These are phyloP conservation scores for Saccharomyces pastorianus DNA, from an alignment of 1,139 yeast species.

Conservation along the genomic window DNA sequence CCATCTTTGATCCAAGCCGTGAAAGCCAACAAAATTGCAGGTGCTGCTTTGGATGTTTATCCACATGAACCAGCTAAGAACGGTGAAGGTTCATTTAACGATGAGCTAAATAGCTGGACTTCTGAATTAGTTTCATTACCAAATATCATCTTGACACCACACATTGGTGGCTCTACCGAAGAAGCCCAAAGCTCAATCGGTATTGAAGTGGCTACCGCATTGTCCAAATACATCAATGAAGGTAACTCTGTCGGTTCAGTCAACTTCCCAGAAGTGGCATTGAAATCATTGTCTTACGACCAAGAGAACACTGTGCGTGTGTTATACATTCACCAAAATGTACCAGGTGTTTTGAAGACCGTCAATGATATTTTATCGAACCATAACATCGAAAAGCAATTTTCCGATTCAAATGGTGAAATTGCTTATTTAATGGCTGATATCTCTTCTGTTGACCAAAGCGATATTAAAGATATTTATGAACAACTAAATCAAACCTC, in stretches of 20 bases:
- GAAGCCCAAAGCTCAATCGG: conserved; percentile 99
- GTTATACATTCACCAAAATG: conserved; percentile 91
- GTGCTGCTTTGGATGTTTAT: conserved; percentile 94
- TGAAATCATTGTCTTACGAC: conserved; percentile 83
- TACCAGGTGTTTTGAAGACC: conserved; percentile 96
- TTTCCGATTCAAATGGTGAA: conserved; percentile 90
- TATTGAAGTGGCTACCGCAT: conserved; percentile 80
- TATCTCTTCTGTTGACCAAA: conserved; percentile 73
- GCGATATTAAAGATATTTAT: conserved; percentile 77
- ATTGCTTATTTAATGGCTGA: conserved; percentile 98
- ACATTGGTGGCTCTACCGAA: conserved; percentile 98
- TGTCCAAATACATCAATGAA: conserved; percentile 88
- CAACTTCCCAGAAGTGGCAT: conserved; percentile 95
- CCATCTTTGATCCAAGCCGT: conserved; percentile 88
- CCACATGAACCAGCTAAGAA: conserved; percentile 98
- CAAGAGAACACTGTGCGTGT: conserved; percentile 88
- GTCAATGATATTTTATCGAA: conserved; percentile 92
- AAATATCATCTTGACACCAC: conserved; percentile 91
- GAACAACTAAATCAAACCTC: conserved; percentile 86
- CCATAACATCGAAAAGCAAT: conserved; percentile 96
- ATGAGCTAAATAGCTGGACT: conserved; percentile 73
- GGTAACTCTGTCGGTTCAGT: conserved; percentile 93
- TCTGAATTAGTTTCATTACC: conserved; percentile 73
- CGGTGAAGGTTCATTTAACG: conserved; percentile 71
- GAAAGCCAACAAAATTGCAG: conserved; percentile 90